A percentile compares a stretch with the other conserved stretches of the same genome.
Evolutionary conservation across 2,329 filamentous ascomycete species (phyloP).

Genomic region (Penicillium sp.): DNA sequence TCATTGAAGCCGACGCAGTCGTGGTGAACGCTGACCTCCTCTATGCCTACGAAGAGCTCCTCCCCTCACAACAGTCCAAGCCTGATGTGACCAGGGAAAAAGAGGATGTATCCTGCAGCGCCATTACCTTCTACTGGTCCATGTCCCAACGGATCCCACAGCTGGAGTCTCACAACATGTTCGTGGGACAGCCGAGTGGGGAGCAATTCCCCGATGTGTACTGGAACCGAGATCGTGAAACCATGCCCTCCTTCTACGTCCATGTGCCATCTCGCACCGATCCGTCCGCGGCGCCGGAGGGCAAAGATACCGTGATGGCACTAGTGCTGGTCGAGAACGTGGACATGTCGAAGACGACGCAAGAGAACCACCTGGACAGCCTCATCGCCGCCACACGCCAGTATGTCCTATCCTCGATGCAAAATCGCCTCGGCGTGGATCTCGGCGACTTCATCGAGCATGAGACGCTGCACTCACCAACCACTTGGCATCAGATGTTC

Average conservation of each 20-base stretch:
- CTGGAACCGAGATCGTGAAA: background rate
- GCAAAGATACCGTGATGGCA: background rate
- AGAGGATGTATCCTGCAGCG: conserved; percentile 1
- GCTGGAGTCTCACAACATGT: conserved; percentile 7
- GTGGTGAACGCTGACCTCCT: conserved; percentile 5
- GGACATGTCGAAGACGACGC: background rate
- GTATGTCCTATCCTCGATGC: background rate
- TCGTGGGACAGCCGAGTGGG: conserved; percentile 2
- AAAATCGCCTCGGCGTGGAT: background rate
- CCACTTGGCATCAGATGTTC: conserved; percentile 1
- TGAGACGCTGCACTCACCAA: conserved; percentile 2
- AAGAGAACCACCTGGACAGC: background rate
- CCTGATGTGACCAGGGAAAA: background rate
- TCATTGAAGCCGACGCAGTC: conserved; percentile 3
- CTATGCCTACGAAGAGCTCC: conserved; percentile 3
- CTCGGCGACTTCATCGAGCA: background rate
- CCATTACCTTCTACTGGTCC: conserved; percentile 6
- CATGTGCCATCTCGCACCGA: background rate
- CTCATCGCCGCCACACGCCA: background rate
- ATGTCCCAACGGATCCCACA: background rate
- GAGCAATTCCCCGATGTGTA: background rate
- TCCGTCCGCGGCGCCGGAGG: background rate
- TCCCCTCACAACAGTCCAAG: background rate
- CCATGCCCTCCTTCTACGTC: background rate
- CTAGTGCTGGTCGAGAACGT: background rate